These are phyloP conservation scores for Aquanectria penicillioides DNA, from an alignment of 2,329 filamentous ascomycete species.

Conservation along the genomic window DNA sequence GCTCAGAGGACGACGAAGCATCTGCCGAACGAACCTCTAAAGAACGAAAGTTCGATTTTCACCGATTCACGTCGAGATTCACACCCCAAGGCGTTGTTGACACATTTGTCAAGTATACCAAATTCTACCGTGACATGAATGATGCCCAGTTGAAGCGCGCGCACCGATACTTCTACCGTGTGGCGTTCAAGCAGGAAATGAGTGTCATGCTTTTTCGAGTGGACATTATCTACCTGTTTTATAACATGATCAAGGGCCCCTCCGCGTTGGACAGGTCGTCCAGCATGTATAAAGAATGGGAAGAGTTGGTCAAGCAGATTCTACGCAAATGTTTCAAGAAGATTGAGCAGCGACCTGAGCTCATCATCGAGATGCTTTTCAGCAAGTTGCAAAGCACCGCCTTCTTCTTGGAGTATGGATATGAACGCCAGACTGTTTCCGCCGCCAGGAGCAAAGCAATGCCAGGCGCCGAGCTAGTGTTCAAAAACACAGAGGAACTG, in stretches of 20 bases:
- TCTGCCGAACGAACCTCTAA: slow-evolving; percentile 76
- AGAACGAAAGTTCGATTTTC: slow-evolving; percentile 95
- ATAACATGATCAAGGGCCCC: slow-evolving; percentile 92
- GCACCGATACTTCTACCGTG: slow-evolving; percentile 92
- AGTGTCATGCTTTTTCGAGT: slow-evolving; percentile 88
- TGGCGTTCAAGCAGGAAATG: slow-evolving; percentile 95
- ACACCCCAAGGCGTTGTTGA: slow-evolving; percentile 86
- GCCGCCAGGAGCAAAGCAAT: slow-evolving; percentile 68
- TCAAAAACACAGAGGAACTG: slow-evolving; percentile 75
- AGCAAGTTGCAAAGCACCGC: slow-evolving; percentile 87
- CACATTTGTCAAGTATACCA: slow-evolving; percentile 84
- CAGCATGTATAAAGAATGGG: slow-evolving; percentile 85
- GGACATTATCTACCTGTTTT: slow-evolving; percentile 88
- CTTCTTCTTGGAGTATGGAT: slow-evolving; percentile 90
- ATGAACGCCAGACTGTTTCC: slow-evolving; percentile 81
- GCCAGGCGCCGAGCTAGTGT: slow-evolving; percentile 83
- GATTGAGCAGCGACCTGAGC: slow-evolving; percentile 83
- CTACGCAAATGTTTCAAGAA: slow-evolving; percentile 85
- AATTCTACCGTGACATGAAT: slow-evolving; percentile 83
- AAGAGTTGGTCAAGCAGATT: slow-evolving; percentile 86
- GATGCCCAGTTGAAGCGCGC: slow-evolving; percentile 86
- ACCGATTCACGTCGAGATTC: slow-evolving; percentile 82
- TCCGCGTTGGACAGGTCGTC: slow-evolving; percentile 75
- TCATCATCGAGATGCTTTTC: slow-evolving; percentile 93
- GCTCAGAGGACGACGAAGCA: slow-evolving; percentile 76